These are phyloP conservation scores for Alternaria postmessia DNA, from an alignment of 2,329 filamentous ascomycete species.

Conservation along the genomic window DNA sequence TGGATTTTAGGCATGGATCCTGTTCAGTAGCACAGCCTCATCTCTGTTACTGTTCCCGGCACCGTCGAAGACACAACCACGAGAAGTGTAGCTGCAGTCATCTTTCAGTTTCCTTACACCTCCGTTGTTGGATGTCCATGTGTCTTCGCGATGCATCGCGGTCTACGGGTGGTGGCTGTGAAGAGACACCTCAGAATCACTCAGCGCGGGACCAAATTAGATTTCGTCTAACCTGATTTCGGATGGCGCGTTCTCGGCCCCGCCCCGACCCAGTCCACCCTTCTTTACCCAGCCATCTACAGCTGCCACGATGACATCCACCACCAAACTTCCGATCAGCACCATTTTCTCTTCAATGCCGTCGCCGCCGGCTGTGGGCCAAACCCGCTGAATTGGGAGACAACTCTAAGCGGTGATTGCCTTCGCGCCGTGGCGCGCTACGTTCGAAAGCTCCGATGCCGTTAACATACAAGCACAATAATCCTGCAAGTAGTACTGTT, in stretches of 20 bases:
- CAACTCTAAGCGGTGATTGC: neutral
- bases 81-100: neutral
- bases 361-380: neutral
- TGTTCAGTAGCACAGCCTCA: constrained; percentile 17
- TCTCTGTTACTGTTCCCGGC: neutral
- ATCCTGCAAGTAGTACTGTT: neutral
- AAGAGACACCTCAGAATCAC: neutral
- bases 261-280: neutral
- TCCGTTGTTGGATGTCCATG: constrained; percentile 3
- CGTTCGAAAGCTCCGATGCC: neutral
- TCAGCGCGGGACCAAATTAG: constrained; percentile 18
- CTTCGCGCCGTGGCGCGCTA: neutral
- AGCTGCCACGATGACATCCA: neutral
- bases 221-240: constrained; percentile 14
- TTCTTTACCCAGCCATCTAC: neutral
- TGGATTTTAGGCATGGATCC: constrained; percentile 6
- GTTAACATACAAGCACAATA: neutral
- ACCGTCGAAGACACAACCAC: neutral
- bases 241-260: constrained; percentile 11
- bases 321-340: neutral
- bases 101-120: neutral
- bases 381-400: neutral
- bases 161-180: constrained; percentile 20
- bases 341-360: neutral
- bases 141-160: constrained; percentile 1